These are phyloP conservation scores for Stylonectria norvegica DNA, from an alignment of 2,329 filamentous ascomycete species.

Conservation along the genomic window DNA sequence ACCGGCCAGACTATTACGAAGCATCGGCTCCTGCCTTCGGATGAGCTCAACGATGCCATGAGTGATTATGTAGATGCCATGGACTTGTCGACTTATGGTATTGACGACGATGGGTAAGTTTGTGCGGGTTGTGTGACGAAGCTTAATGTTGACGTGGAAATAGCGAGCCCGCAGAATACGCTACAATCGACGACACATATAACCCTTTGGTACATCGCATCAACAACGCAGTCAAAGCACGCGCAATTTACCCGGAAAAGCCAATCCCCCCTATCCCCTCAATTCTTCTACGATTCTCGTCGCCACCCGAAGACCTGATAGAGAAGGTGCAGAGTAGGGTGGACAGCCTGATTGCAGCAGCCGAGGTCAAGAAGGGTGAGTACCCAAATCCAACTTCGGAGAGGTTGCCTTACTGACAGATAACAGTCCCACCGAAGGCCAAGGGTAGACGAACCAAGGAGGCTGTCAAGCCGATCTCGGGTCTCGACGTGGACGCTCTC, in stretches of 20 bases:
- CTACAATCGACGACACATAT: slow-evolving; percentile 75
- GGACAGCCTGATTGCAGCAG: slow-evolving; percentile 61
- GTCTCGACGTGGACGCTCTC: slow-evolving; percentile 79
- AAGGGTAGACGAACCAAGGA: slow-evolving; percentile 71
- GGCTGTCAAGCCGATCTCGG: slow-evolving; percentile 77
- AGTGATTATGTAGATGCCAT: slow-evolving; percentile 88
- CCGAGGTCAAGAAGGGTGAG: slow-evolving; percentile 78
- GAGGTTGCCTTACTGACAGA: slow-evolving; percentile 14
- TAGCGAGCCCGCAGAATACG: slow-evolving; percentile 61
- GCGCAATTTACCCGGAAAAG: slow-evolving; percentile 70
- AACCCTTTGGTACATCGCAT: slow-evolving; percentile 85
- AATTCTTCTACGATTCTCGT: slow-evolving; percentile 68
- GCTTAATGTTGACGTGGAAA: slow-evolving; percentile 14
- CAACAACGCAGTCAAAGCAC: slow-evolving; percentile 77
- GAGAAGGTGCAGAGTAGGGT: slow-evolving; percentile 55
- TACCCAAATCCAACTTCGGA: not conserved
- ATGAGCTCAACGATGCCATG: slow-evolving; percentile 77
- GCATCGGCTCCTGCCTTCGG: slow-evolving; percentile 77
- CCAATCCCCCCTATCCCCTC: slow-evolving; percentile 60
- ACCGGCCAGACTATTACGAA: slow-evolving; percentile 75
- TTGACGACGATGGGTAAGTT: slow-evolving; percentile 70
- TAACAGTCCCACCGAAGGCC: slow-evolving; percentile 69
- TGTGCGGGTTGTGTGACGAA: too few species aligned
- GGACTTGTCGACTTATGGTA: slow-evolving; percentile 72
- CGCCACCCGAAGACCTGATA: slow-evolving; percentile 66